These are phyloP conservation scores for Jamesozyma piceae DNA, from an alignment of 805 yeast genomes.

Conservation along the genomic window DNA sequence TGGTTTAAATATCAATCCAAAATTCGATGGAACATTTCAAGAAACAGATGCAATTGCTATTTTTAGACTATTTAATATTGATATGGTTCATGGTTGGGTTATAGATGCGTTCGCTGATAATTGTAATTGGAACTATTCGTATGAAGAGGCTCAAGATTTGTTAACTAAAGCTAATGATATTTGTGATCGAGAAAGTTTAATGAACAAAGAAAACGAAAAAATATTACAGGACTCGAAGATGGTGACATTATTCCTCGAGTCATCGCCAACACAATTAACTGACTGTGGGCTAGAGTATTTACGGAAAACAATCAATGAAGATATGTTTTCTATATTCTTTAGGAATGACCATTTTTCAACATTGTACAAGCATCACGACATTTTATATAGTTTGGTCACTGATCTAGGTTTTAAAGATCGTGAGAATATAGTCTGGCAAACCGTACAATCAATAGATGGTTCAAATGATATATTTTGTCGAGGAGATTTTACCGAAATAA, in stretches of 20 bases:
- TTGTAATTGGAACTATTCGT: slow-evolving; percentile 34
- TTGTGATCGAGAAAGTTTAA: slow-evolving; percentile 14
- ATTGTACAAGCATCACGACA: slow-evolving; percentile 39
- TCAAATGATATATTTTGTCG: slow-evolving; percentile 54
- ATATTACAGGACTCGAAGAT: slow-evolving; percentile 22
- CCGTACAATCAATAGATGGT: slow-evolving; percentile 56
- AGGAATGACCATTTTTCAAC: slow-evolving; percentile 87
- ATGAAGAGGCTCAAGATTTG: slow-evolving; percentile 51
- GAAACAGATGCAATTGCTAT: slow-evolving; percentile 42
- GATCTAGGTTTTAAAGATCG: slow-evolving; percentile 54
- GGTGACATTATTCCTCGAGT: slow-evolving; percentile 40
- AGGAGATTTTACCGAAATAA: slow-evolving; percentile 41
- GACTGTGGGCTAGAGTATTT: slow-evolving; percentile 46
- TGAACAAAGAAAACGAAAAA: slow-evolving; percentile 15
- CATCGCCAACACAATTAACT: slow-evolving; percentile 68
- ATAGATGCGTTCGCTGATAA: slow-evolving; percentile 31
- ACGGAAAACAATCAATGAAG: slow-evolving; percentile 35
- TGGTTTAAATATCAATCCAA: slow-evolving; percentile 68
- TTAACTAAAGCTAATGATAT: slow-evolving; percentile 38
- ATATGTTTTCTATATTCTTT: slow-evolving; percentile 63
- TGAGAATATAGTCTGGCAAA: slow-evolving; percentile 65
- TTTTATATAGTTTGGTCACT: slow-evolving; percentile 58
- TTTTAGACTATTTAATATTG: slow-evolving; percentile 48
- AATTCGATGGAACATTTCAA: slow-evolving; percentile 50
- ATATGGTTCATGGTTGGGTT: slow-evolving; percentile 78